Conservation (phyloP, 345 rosid species). For the Hibiscus trionum region DNA sequence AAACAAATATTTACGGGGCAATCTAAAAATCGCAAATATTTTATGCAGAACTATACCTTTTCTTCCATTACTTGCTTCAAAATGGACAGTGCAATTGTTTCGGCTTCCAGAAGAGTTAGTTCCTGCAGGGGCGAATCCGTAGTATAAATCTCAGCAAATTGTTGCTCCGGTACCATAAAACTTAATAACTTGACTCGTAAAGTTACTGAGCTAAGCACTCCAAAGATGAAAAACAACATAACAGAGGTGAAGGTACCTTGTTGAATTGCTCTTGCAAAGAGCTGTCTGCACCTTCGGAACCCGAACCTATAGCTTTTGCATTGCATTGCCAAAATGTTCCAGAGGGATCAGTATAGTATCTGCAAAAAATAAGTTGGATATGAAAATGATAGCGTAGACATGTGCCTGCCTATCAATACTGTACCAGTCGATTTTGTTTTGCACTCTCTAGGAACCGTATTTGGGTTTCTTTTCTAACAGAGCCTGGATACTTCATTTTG, state of each 20-base stretch:
- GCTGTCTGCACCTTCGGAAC: constrained; percentile 97
- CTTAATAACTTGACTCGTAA: neutral
- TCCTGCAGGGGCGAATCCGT: constrained; percentile 40
- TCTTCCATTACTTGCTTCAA: constrained; percentile 99
- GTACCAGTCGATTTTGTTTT: neutral
- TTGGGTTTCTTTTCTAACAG: neutral
- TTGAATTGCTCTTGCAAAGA: constrained; percentile 93
- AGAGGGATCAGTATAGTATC: constrained; percentile 93
- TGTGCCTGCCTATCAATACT: neutral
- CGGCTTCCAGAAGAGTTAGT: constrained; percentile 75
- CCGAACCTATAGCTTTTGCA: constrained; percentile 97
- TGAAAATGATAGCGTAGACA: neutral
- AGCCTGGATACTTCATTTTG: neutral
- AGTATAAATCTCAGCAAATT: neutral
- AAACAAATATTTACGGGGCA: neutral
- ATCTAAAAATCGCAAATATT: neutral
- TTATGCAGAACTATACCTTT: constrained; percentile 40
- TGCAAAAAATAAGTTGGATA: constrained; percentile 15
- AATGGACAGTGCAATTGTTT: constrained; percentile 83
- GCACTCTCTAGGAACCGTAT: neutral
- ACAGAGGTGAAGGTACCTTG: constrained; percentile 38
- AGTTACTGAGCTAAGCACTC: neutral
- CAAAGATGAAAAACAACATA: neutral
- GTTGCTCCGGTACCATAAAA: no score
- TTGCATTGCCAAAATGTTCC: constrained; percentile 99